Percentiles rank a stretch among this genome's conserved stretches.
phyloP scores from a whole-genome alignment of 139 green algal genomes.

The Microglena sp. region DNA sequence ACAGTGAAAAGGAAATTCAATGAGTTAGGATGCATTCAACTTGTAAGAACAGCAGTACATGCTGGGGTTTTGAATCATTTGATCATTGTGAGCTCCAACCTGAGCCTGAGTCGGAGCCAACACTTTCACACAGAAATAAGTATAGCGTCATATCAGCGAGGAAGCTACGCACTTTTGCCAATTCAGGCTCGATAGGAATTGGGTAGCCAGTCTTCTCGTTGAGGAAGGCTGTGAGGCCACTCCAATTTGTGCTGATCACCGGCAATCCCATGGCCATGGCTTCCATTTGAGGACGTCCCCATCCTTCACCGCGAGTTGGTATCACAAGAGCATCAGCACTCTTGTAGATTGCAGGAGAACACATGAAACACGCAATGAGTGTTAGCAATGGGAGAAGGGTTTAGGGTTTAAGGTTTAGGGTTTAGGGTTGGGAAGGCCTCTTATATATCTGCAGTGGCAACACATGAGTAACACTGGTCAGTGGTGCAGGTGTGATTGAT shows the following conservation, averaged over 20 bases:
- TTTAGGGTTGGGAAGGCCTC: too few relatives aligned
- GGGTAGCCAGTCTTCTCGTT: conserved; percentile 6
- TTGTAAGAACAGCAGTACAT: not conserved
- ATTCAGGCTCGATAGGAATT: conserved; percentile 4
- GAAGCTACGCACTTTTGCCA: not conserved
- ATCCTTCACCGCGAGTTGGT: conserved; percentile 51
- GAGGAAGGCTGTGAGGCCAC: conserved; percentile 36
- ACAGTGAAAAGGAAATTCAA: too few relatives aligned
- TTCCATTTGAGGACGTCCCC: conserved; percentile 57
- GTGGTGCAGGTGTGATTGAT: too few relatives aligned
- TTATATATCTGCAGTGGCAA: too few relatives aligned
- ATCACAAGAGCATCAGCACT: conserved; percentile 42
- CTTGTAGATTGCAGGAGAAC: not conserved
- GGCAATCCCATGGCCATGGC: conserved; percentile 46
- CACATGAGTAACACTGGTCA: too few relatives aligned
- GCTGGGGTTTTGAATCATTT: not conserved
- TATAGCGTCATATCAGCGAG: not conserved
- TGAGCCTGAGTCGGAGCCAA: not conserved
- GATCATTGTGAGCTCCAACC: not conserved
- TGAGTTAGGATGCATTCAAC: not conserved
- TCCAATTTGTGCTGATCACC: conserved; percentile 54
- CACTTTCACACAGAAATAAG: not conserved
- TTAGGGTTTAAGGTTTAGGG: too few relatives aligned
- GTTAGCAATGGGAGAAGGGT: too few relatives aligned
- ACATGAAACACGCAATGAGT: too few relatives aligned